Base-by-base conservation (phyloP, 2,329 filamentous ascomycete genomes). In the Trichoderma brevicompactum region DNA sequence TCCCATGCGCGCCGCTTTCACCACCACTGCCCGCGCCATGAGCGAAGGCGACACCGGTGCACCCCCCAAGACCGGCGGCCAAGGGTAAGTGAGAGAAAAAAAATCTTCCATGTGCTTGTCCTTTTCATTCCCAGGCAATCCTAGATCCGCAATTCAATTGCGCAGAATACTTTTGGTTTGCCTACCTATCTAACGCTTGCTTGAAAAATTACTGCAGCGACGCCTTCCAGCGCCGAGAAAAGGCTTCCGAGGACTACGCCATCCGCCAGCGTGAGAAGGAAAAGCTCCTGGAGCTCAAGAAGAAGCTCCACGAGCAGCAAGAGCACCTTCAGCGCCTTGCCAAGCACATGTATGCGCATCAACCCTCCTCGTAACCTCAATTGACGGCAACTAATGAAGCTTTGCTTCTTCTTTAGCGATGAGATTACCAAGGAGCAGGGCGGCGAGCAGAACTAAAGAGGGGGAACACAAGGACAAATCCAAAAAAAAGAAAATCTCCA, bases 161-260 rank as follows among this genome's bases (percentile, higher is more conserved):
- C 23, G 23, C 19, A 48, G 5, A 13, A 32, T 12, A 17, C 2
- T 10, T 15, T 5, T 28, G 23, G 23, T 40, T 9, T 9, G 32
- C 36, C 6, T 12, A 6, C 9, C 12, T 9, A 53, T 34, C 49
- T 62, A 41, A 62, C 49, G 13, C 28, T 19, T 36, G 23, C 17
- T 41, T 41, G 19, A 23, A 38, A 32, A 17, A 23, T 32, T 8
- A 40, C 28, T 54, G 72, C 70, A 96, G 94, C 72, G 94, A 99
- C 77, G 88, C 92, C 65, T 99, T 97, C 87, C 92, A 89, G 81
- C 90, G 90, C 81, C 92, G 95, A 73, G 95, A 99, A 81, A 87
- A 89, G 77, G 94, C 94, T 71, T 85, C 82, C 76, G 95, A 98
- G 83, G 89, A 93, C 78, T 87, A 87, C 72, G 92, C 91, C 80